Conservation (phyloP, 2,329 filamentous ascomycete genomes). For the Neofusicoccum kwambonambiense region DNA sequence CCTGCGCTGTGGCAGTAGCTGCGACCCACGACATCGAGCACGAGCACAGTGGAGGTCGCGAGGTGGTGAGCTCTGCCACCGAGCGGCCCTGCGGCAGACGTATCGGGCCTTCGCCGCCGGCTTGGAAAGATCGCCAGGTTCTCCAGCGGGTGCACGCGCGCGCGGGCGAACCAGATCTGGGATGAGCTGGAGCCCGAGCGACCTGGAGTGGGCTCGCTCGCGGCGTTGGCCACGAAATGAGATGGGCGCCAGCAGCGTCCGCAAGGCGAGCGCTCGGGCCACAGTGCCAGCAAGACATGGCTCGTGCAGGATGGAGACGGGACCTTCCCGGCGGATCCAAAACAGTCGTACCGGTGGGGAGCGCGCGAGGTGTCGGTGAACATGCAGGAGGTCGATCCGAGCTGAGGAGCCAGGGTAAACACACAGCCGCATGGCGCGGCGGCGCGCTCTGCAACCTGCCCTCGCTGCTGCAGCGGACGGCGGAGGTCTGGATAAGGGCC, state of each 20-base stretch:
- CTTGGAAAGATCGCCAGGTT: not conserved
- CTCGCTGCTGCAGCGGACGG: not conserved
- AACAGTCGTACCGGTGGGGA: not conserved
- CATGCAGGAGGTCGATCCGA: constrained; percentile 2
- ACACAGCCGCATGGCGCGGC: not conserved
- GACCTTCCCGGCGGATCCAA: constrained; percentile 14
- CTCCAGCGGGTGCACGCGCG: not conserved
- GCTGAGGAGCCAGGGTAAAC: not conserved
- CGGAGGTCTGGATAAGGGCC: constrained; percentile 4
- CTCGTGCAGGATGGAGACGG: constrained; percentile 15
- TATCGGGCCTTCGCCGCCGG: constrained; percentile 11
- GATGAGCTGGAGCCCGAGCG: not conserved
- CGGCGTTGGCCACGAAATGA: not conserved
- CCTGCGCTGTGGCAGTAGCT: not conserved
- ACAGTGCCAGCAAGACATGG: constrained; percentile 11
- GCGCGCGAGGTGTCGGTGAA: constrained; percentile 5
- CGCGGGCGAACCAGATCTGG: constrained; percentile 3
- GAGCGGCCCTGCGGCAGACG: not conserved
- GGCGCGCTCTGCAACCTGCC: not conserved
- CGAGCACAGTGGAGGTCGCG: not conserved
- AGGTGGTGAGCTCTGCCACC: not conserved
- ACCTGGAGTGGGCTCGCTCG: not conserved
- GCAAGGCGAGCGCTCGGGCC: constrained; percentile 1
- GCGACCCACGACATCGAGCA: constrained; percentile 1
- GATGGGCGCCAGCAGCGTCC: not conserved